A percentile compares a stretch with the other conserved stretches of the same genome.
phyloP scores from a whole-genome alignment of 1,284 basidiomycete genomes.

The Paramarasmius palmivorus region DNA sequence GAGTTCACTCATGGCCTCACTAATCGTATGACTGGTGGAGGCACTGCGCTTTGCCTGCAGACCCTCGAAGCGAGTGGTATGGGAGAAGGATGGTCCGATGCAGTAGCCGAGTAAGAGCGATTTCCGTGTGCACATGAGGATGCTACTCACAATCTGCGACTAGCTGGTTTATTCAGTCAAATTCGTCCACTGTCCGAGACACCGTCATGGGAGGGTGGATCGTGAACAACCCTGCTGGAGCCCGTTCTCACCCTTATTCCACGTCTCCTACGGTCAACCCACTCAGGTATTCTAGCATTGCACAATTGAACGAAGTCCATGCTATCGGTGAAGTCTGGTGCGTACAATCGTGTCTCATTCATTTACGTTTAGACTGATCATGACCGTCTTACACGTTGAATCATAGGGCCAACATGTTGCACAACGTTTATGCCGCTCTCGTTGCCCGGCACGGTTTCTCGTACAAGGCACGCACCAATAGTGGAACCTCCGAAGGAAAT shows the following conservation, averaged over 20 bases:
- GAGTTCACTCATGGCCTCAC: slow-evolving; percentile 40
- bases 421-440: slow-evolving; percentile 50
- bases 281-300: slow-evolving; percentile 37
- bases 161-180: slow-evolving; percentile 39
- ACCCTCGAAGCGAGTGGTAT: slow-evolving; percentile 49
- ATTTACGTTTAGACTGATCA: too few species aligned
- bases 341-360: neutral
- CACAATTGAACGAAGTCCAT: slow-evolving; percentile 40
- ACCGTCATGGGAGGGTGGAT: slow-evolving; percentile 41
- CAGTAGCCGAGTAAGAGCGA: slow-evolving; percentile 48
- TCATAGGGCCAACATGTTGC: slow-evolving; percentile 51
- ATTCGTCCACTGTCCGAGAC: slow-evolving; percentile 30
- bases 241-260: slow-evolving; percentile 41
- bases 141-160: slow-evolving; percentile 2
- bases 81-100: slow-evolving; percentile 58
- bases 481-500: slow-evolving; percentile 43
- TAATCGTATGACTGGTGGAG: slow-evolving; percentile 41
- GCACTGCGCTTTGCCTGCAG: slow-evolving; percentile 52
- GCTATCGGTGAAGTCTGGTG: slow-evolving; percentile 17
- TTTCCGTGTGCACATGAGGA: neutral
- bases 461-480: slow-evolving; percentile 37
- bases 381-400: too few species aligned
- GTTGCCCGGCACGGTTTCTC: slow-evolving; percentile 43
- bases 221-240: slow-evolving; percentile 28
- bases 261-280: slow-evolving; percentile 38